Conservation (phyloP, 257 asterid genomes). For the Nicotiana obtusifolia region DNA sequence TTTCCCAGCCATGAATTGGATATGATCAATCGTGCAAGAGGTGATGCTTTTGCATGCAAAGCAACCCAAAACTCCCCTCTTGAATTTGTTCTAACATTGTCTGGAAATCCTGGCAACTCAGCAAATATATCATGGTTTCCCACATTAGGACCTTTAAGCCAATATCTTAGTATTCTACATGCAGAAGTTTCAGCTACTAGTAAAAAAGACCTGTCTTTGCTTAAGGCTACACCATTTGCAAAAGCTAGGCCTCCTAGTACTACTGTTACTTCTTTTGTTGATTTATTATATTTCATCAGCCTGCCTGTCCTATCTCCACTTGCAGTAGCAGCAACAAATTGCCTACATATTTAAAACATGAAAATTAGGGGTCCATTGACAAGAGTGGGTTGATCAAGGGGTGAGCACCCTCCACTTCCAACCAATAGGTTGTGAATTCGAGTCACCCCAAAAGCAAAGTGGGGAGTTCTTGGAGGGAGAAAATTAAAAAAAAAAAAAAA, state of each 20-base stretch:
- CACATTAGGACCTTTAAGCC: conserved; percentile 56
- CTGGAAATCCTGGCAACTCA: conserved; percentile 56
- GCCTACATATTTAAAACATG: conserved; percentile 32
- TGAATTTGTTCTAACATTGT: conserved; percentile 54
- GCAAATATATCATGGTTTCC: conserved; percentile 43
- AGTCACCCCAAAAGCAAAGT: too few relatives aligned
- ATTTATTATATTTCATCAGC: conserved; percentile 49
- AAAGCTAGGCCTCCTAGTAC: conserved; percentile 48
- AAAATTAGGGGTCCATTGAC: too few relatives aligned
- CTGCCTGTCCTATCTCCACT: conserved; percentile 56
- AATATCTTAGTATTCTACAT: conserved; percentile 28
- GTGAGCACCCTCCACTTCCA: too few relatives aligned
- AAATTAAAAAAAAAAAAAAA: too few relatives aligned
- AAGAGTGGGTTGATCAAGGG: too few relatives aligned
- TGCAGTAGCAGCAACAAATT: conserved; percentile 38
- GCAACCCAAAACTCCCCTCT: conserved; percentile 77
- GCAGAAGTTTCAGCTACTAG: conserved; percentile 37
- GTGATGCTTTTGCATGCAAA: conserved; percentile 42
- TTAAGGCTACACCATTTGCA: conserved; percentile 70
- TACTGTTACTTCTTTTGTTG: conserved; percentile 41
- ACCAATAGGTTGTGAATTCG: too few relatives aligned
- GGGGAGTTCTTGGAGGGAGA: too few relatives aligned
- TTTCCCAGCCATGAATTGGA: conserved; percentile 40
- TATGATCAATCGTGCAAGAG: conserved; percentile 22
- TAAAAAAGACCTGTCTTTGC: conserved; percentile 42